These are phyloP conservation scores for Crithidia fasciculata DNA, from an alignment of 208 protist genomes.

Conservation along the genomic window DNA sequence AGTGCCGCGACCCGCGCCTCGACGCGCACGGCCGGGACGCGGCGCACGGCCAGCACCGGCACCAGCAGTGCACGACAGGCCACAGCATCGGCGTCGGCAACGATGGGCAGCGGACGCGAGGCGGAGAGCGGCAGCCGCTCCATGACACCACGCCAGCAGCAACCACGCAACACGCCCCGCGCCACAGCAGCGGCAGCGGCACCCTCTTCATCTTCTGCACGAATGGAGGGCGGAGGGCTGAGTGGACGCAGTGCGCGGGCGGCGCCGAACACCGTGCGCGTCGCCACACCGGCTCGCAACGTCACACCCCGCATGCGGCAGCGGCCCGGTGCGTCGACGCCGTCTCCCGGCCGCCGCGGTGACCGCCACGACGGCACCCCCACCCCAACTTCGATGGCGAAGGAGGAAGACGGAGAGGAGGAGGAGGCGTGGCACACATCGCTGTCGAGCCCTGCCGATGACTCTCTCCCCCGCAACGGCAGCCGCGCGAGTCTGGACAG, in stretches of 20 bases:
- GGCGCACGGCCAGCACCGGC: constrained; percentile 9
- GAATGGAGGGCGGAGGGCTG: not conserved
- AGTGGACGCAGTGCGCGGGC: constrained; percentile 12
- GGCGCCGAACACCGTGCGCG: constrained; percentile 15
- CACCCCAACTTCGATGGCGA: not conserved
- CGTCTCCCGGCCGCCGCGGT: constrained; percentile 1
- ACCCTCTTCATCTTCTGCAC: too few species aligned
- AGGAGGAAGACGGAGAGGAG: constrained; percentile 8
- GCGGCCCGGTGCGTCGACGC: not conserved
- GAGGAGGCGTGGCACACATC: constrained; percentile 8
- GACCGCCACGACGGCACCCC: not conserved
- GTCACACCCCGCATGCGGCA: constrained; percentile 8
- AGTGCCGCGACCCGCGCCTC: constrained; percentile 4
- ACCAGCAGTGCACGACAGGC: not conserved
- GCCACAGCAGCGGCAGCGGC: constrained; percentile 2
- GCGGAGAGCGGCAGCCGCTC: constrained; percentile 4
- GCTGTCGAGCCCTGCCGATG: not conserved
- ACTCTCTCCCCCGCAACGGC: constrained; percentile 1
- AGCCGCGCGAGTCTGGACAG: not conserved
- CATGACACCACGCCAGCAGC: not conserved
- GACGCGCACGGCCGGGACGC: not conserved
- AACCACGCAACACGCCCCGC: not conserved
- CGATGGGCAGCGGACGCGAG: constrained; percentile 2
- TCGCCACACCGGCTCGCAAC: constrained; percentile 21
- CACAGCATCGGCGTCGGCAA: not conserved